Evolutionary conservation across 2,329 filamentous ascomycete species (phyloP), one percentile per base, ranked within the genome.

Genomic region (Sporothrix brunneoviolacea): DNA sequence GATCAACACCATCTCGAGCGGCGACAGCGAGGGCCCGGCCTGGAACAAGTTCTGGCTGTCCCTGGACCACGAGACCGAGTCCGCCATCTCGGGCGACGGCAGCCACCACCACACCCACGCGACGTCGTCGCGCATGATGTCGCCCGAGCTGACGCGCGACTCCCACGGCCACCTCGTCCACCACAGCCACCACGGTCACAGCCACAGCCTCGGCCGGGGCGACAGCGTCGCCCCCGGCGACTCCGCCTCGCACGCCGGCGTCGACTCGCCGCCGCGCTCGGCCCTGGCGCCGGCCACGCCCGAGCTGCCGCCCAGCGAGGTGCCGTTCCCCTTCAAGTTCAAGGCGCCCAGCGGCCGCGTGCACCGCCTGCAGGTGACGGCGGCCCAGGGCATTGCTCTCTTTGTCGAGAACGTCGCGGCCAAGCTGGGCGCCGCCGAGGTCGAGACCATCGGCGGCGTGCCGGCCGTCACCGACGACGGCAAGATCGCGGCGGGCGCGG

Each of bases 41-140:
- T 98, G 93, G 93, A 97, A 96, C 74, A 98, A 97, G 70, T 98
- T 98, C 73, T 98, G 93, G 93, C 76, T 97, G 58, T 97, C 93
- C 1, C 83, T 98, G 61, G 81, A 97, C 67, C 83, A 94, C 61
- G 91, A 95, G 66, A 91, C 91, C 13, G 93, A 97, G 69, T 98
- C 93, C 2, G 86, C 95, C 77, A 83, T 97, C 68, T 98, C 93
- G 53, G 93, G 91, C 54, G 89, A 94, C 51, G 88, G 86, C 43
- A 88, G 86, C 62, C 84, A 84, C 62, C 84, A 88, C 60, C 76
- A 82, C 60, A 74, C 82, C 58, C 76, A 82, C 60, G 82, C 47
- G 82, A 84, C 52, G 73, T 83, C 42, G 80, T 82, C 54, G 78
- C 82, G 48, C 59, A 83, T 95, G 71, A 95, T 90, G 32, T 58